These are phyloP conservation scores for Dipteronia dyeriana DNA, from an alignment of 345 rosid genomes.

Conservation along the genomic window DNA sequence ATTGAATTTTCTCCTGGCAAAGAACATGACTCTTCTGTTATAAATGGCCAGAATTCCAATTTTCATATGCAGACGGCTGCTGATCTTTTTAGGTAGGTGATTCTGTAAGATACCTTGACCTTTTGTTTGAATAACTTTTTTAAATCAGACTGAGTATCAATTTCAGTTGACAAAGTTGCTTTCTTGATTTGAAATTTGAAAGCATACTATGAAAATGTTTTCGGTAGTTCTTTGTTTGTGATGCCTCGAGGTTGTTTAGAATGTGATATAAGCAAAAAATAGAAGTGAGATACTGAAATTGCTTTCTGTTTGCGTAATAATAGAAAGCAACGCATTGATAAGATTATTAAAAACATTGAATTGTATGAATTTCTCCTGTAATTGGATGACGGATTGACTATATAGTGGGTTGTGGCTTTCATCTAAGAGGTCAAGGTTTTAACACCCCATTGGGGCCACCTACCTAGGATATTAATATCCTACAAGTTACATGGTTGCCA, in stretches of 20 bases:
- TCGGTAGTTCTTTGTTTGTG: not conserved
- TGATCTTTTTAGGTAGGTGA: constrained; percentile 80
- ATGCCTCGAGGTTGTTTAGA: not conserved
- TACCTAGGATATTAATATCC: not conserved
- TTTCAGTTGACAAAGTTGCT: not conserved
- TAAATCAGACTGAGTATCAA: constrained; percentile 2
- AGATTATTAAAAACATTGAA: constrained; percentile 3
- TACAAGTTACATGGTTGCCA: not conserved
- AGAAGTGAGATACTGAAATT: constrained; percentile 6
- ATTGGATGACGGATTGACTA: not conserved
- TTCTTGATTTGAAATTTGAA: not conserved
- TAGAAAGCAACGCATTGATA: not conserved
- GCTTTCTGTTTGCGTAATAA: not conserved
- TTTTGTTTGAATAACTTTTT: constrained; percentile 11
- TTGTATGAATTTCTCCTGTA: not conserved
- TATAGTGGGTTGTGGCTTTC: not conserved
- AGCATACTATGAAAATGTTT: not conserved
- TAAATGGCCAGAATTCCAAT: constrained; percentile 79
- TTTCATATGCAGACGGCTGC: constrained; percentile 88
- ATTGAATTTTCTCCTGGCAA: constrained; percentile 91
- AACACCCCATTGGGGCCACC: not conserved
- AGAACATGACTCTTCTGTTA: constrained; percentile 89
- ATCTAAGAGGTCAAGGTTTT: not conserved
- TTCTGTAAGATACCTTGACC: constrained; percentile 16
- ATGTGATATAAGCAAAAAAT: not conserved